A percentile compares a stretch with the other conserved stretches of the same genome.
Evolutionary conservation across 768 basidiomycete genomes (phyloP).

Genomic region (Porphyrellus cyaneotinctus): DNA sequence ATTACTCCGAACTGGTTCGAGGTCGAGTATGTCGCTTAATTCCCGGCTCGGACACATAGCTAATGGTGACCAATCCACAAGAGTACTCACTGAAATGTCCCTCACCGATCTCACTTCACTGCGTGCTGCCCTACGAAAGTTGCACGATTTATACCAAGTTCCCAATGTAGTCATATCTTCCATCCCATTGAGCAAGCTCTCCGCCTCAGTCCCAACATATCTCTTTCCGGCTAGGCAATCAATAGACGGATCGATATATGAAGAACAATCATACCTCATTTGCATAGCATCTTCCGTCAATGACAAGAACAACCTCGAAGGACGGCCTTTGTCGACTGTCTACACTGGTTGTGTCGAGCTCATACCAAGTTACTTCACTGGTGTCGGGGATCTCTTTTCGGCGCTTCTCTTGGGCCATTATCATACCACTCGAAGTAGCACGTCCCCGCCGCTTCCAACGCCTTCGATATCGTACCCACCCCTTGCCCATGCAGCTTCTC

Average conservation of each 20-base stretch:
- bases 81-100: constrained; percentile 68
- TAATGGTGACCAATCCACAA: constrained; percentile 27
- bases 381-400: constrained; percentile 96
- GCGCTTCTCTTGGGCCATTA: constrained; percentile 86
- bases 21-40: constrained; percentile 62
- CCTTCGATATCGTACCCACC: constrained; percentile 9
- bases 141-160: constrained; percentile 75
- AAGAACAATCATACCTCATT: constrained; percentile 52
- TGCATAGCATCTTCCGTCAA: constrained; percentile 71
- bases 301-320: constrained; percentile 13
- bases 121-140: constrained; percentile 57
- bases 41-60: neutral
- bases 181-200: constrained; percentile 70
- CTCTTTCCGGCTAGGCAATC: constrained; percentile 31
- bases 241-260: neutral
- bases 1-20: constrained; percentile 99
- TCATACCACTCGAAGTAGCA: constrained; percentile 25
- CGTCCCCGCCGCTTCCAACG: neutral
- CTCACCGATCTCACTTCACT: constrained; percentile 68
- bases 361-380: constrained; percentile 89
- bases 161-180: constrained; percentile 92
- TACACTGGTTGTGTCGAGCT: constrained; percentile 72
- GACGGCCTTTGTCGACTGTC: constrained; percentile 39
- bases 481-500: constrained; percentile 48
- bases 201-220: constrained; percentile 44